phyloP scores from a whole-genome alignment of 495 filamentous ascomycete genomes.

The Aspergillus ostianus region DNA sequence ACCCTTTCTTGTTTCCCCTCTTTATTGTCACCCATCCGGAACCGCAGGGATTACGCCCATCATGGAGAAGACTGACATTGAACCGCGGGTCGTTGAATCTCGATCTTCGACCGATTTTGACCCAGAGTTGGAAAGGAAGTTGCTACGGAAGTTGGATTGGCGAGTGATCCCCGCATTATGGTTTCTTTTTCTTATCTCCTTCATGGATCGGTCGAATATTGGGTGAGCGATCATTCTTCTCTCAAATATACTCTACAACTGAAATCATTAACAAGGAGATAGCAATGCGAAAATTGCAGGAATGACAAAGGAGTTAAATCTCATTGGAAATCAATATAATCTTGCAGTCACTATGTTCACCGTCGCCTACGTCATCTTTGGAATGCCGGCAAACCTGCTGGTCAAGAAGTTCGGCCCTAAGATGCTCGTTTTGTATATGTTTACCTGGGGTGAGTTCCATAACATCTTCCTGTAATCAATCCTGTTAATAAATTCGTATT shows the following conservation, averaged over 20 bases:
- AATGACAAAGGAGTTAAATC: constrained; percentile 45
- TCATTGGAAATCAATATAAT: constrained; percentile 50
- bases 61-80: constrained; percentile 2
- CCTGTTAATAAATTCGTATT: background rate
- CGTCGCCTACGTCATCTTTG: constrained; percentile 57
- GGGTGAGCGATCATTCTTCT: constrained; percentile 16
- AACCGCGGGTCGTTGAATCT: constrained; percentile 1
- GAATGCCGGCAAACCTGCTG: constrained; percentile 59
- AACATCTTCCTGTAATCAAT: background rate
- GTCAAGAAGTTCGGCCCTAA: constrained; percentile 62
- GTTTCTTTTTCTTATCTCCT: constrained; percentile 40
- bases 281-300: constrained; percentile 57
- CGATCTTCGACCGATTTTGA: constrained; percentile 3
- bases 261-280: background rate
- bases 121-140: constrained; percentile 44
- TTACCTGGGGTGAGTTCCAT: constrained; percentile 42
- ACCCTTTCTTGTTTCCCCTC: too few species aligned
- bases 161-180: constrained; percentile 33
- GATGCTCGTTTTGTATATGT: constrained; percentile 45
- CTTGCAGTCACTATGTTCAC: constrained; percentile 57
- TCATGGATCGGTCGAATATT: constrained; percentile 52
- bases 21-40: too few species aligned
- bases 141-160: constrained; percentile 37
- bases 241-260: background rate
- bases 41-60: background rate